Conservation (phyloP, 805 yeast genomes). For the Yarrowia sp. region DNA sequence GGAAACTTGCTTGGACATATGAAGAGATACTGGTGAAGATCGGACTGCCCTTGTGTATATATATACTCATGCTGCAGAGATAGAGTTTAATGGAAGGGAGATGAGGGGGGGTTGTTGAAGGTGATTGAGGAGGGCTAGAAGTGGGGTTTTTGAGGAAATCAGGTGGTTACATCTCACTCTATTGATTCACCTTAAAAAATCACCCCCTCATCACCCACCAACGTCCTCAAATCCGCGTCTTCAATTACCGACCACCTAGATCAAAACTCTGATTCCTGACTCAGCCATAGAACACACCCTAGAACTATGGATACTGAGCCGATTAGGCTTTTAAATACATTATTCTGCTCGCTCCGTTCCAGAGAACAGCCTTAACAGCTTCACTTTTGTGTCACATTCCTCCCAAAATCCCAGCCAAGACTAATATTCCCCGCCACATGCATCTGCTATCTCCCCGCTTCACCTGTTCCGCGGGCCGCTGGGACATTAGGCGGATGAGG, state of each 20-base stretch:
- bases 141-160: not conserved
- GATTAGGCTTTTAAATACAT: not conserved
- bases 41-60: not conserved
- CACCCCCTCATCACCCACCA: not conserved
- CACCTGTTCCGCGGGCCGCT: slow-evolving; percentile 12
- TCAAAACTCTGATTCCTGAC: slow-evolving; percentile 13
- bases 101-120: too few species aligned
- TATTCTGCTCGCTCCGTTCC: not conserved
- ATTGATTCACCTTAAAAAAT: too few species aligned
- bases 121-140: too few species aligned
- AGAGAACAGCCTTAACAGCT: not conserved
- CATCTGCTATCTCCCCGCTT: slow-evolving; percentile 30
- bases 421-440: slow-evolving; percentile 4
- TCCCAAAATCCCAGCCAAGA: slow-evolving; percentile 1
- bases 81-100: not conserved
- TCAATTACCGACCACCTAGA: not conserved
- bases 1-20: slow-evolving; percentile 19
- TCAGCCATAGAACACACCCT: not conserved
- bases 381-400: not conserved
- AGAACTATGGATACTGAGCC: not conserved
- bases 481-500: slow-evolving; percentile 1
- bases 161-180: too few species aligned
- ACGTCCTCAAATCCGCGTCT: not conserved
- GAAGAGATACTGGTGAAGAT: too few species aligned
- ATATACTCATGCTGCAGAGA: not conserved